Evolutionary conservation across 2,329 filamentous ascomycete species (phyloP).

Genomic region (Monosporascus cannonballus): DNA sequence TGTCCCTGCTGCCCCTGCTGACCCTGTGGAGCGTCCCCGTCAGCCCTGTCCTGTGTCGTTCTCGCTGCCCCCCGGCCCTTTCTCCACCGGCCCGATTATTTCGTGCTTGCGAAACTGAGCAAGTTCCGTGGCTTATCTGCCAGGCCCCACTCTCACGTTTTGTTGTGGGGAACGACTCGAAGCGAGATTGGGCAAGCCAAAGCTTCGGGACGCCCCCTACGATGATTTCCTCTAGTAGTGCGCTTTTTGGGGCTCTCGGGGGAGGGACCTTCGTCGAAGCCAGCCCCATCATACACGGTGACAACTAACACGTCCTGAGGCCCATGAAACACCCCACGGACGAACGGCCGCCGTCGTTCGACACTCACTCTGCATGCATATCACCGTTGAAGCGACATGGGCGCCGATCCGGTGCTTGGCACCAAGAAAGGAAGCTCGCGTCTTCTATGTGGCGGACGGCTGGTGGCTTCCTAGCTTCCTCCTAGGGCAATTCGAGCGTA

Average conservation of each 20-base stretch:
- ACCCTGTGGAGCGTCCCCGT: not conserved
- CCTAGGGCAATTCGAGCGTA: not conserved
- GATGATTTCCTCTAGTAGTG: no score
- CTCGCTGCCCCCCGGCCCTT: not conserved
- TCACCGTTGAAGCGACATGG: not conserved
- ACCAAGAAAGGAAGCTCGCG: not conserved
- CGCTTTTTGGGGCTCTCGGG: no score
- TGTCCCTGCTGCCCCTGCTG: no score
- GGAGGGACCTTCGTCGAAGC: no score
- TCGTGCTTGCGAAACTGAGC: not conserved
- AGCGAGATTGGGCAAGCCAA: no score
- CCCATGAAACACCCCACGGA: not conserved
- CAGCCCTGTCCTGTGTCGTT: not conserved
- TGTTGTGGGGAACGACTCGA: no score
- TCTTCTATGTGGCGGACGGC: not conserved
- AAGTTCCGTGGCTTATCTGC: no score
- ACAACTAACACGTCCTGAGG: not conserved
- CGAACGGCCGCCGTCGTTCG: not conserved
- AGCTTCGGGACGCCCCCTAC: no score
- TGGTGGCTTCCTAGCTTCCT: not conserved
- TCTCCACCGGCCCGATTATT: not conserved
- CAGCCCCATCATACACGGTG: not conserved
- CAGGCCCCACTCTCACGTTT: no score
- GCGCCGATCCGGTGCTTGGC: not conserved
- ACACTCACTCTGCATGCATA: not conserved